Evolutionary conservation across 202 grass and related monocot species (phyloP).

Genomic region (Eragrostis tef): DNA sequence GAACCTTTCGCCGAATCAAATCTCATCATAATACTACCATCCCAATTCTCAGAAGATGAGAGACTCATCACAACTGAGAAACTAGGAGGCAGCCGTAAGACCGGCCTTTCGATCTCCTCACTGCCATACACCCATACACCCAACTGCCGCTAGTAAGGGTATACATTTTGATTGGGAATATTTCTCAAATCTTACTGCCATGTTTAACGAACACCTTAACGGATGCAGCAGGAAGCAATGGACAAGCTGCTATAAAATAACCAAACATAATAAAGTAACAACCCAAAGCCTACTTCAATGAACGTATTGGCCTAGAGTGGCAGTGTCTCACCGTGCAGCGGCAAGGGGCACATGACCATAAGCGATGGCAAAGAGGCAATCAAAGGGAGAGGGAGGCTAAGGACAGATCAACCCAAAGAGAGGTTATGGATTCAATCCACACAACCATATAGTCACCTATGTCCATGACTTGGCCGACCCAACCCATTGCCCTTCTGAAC

Average conservation of each 20-base stretch:
- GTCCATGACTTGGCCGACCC: neutral
- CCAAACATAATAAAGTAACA: neutral
- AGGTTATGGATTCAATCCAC: neutral
- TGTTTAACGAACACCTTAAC: neutral
- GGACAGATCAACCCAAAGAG: neutral
- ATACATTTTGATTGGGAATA: neutral
- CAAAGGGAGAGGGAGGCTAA: neutral
- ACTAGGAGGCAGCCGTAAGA: slow-evolving; percentile 42
- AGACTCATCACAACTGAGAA: slow-evolving; percentile 19
- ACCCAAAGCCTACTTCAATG: neutral
- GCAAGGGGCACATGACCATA: neutral
- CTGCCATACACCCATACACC: slow-evolving; percentile 5
- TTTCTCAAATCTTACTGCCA: slow-evolving; percentile 3
- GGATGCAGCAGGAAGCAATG: neutral
- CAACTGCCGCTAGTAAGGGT: neutral
- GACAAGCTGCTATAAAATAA: neutral
- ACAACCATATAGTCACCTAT: neutral
- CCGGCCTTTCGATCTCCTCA: slow-evolving; percentile 50
- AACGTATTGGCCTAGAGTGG: neutral
- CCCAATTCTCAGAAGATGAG: slow-evolving; percentile 31
- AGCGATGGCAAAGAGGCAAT: neutral
- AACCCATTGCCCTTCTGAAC: neutral
- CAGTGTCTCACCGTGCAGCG: neutral
- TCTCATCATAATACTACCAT: slow-evolving; percentile 45
- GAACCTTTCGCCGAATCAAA: slow-evolving; percentile 39